Percentiles rank a stretch among this genome's conserved stretches.
Evolutionary conservation across 306 rosid species (phyloP).

Genomic region (Cercis canadensis): DNA sequence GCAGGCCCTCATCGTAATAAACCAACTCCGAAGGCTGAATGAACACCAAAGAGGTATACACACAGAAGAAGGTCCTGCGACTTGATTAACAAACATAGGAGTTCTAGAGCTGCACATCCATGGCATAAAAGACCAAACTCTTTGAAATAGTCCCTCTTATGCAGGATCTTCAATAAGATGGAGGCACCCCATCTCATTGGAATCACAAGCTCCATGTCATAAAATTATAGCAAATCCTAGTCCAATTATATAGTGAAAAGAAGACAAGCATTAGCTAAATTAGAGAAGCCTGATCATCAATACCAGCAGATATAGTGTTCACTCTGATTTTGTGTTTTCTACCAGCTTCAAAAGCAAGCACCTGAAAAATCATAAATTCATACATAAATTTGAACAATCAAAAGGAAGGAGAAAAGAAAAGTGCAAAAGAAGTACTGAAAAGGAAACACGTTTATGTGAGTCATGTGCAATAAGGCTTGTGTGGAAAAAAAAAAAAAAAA

Average conservation of each 20-base stretch:
- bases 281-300: not conserved
- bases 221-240: constrained; percentile 3
- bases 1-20: too few relatives aligned
- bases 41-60: not conserved
- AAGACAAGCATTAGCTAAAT: not conserved
- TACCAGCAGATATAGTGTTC: constrained; percentile 93
- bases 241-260: not conserved
- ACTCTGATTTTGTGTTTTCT: constrained; percentile 85
- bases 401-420: not conserved
- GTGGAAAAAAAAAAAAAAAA: not conserved
- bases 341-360: constrained; percentile 98
- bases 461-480: not conserved
- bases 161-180: not conserved
- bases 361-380: constrained; percentile 49
- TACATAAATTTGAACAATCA: not conserved
- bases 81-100: constrained; percentile 13
- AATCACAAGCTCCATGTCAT: not conserved
- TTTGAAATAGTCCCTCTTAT: not conserved
- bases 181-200: not conserved
- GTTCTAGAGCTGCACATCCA: not conserved
- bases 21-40: too few relatives aligned
- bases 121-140: not conserved
- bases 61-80: not conserved
- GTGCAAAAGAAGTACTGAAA: not conserved
- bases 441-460: not conserved